Percentiles rank a stretch among this genome's conserved stretches.
Conservation (phyloP, 768 basidiomycete species). For the Macrolepiota albuminosa region DNA sequence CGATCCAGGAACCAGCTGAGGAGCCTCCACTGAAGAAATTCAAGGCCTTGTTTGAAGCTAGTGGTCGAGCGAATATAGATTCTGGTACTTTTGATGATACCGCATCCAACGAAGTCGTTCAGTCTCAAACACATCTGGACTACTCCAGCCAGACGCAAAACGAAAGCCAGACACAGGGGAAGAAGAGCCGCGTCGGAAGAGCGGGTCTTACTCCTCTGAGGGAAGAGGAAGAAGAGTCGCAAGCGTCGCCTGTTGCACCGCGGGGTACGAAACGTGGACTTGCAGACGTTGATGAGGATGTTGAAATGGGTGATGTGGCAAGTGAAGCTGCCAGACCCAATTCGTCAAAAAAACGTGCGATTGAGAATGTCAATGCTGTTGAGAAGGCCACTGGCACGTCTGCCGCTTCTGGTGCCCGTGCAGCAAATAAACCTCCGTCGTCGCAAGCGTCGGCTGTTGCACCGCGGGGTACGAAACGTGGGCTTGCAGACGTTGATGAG, state of each 20-base stretch:
- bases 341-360: conserved; percentile 39
- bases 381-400: background rate
- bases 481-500: conserved; percentile 29
- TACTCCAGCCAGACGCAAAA: conserved; percentile 30
- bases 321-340: conserved; percentile 16
- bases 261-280: conserved; percentile 36
- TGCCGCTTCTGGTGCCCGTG: background rate
- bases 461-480: conserved; percentile 32
- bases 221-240: conserved; percentile 56
- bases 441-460: conserved; percentile 20
- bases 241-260: conserved; percentile 13
- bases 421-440: background rate
- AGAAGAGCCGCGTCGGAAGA: conserved; percentile 14
- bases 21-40: conserved; percentile 68
- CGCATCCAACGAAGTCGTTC: conserved; percentile 11
- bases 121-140: conserved; percentile 3
- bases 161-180: conserved; percentile 25
- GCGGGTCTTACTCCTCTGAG: conserved; percentile 27
- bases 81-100: conserved; percentile 16
- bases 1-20: conserved; percentile 10
- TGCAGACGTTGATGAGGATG: conserved; percentile 32
- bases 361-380: conserved; percentile 29
- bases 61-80: conserved; percentile 37
- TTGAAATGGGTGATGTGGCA: conserved; percentile 30
- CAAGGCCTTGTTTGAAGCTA: conserved; percentile 66